Percentiles rank a stretch among this genome's conserved stretches.
These are phyloP conservation scores for Thelephora ganbajun DNA, from an alignment of 768 basidiomycete genomes.

Conservation along the genomic window DNA sequence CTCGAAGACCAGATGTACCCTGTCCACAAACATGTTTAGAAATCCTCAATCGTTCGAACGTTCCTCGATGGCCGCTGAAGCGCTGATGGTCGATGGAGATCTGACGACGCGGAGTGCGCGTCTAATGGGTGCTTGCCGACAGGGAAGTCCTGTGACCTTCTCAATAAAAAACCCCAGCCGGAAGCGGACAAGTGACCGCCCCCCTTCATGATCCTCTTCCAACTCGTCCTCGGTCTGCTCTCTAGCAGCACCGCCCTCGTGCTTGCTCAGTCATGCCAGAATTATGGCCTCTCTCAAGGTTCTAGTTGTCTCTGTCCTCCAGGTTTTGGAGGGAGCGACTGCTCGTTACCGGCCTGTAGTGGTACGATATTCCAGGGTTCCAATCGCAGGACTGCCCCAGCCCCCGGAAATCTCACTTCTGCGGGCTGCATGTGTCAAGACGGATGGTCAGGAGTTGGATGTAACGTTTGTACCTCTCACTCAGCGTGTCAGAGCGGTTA, in stretches of 20 bases:
- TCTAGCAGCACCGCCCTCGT: not conserved
- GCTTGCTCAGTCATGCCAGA: slow-evolving; percentile 34
- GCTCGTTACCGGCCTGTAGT: slow-evolving; percentile 61
- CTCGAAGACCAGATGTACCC: not conserved
- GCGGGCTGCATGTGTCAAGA: slow-evolving; percentile 53
- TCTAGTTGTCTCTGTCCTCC: slow-evolving; percentile 63
- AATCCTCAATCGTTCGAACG: too few relatives aligned
- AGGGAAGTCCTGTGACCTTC: too few relatives aligned
- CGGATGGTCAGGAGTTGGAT: slow-evolving; percentile 69
- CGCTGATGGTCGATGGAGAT: too few relatives aligned
- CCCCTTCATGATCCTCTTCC: not conserved
- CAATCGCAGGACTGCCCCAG: slow-evolving; percentile 34
- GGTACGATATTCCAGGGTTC: slow-evolving; percentile 70
- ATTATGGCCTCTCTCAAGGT: slow-evolving; percentile 48
- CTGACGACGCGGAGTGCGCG: too few relatives aligned
- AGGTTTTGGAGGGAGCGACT: slow-evolving; percentile 65
- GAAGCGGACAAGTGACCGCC: too few relatives aligned
- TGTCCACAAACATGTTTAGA: not conserved
- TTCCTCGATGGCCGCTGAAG: too few relatives aligned
- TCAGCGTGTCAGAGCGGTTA: slow-evolving; percentile 59
- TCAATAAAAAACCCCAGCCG: too few relatives aligned
- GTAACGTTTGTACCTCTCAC: slow-evolving; percentile 64
- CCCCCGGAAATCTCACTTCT: slow-evolving; percentile 52
- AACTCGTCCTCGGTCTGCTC: not conserved
- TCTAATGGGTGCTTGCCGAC: too few relatives aligned